Percentiles rank a stretch among this genome's conserved stretches.
phyloP scores from a whole-genome alignment of 1,284 basidiomycete species.

The Schizophyllum amplum region DNA sequence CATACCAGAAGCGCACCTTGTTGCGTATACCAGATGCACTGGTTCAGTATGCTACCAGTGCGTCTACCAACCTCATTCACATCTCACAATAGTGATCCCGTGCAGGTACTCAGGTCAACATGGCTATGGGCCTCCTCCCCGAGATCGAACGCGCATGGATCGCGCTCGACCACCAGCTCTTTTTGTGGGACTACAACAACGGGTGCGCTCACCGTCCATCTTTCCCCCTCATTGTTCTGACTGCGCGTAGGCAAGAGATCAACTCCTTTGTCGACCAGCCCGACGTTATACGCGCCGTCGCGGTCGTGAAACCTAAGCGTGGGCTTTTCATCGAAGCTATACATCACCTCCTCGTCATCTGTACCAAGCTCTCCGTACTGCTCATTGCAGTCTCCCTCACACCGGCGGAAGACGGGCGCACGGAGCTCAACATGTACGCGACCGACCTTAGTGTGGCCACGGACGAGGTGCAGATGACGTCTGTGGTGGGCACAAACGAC shows the following conservation, averaged over 20 bases:
- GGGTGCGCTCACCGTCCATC: slow-evolving; percentile 43
- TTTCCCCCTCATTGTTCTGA: slow-evolving; percentile 11
- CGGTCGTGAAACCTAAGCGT: slow-evolving; percentile 72
- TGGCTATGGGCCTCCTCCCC: slow-evolving; percentile 86
- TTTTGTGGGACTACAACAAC: slow-evolving; percentile 95
- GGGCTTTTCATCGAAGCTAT: slow-evolving; percentile 93
- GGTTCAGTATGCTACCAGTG: slow-evolving; percentile 77
- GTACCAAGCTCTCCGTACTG: slow-evolving; percentile 76
- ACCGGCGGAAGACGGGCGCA: slow-evolving; percentile 27
- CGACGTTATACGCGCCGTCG: slow-evolving; percentile 85
- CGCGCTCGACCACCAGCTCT: slow-evolving; percentile 89
- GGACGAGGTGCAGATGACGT: slow-evolving; percentile 72
- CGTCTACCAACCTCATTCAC: slow-evolving; percentile 16
- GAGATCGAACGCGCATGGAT: slow-evolving; percentile 96
- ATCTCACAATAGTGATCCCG: slow-evolving; percentile 14
- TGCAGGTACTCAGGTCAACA: slow-evolving; percentile 49
- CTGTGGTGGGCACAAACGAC: slow-evolving; percentile 69
- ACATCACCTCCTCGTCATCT: slow-evolving; percentile 83
- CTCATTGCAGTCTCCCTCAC: slow-evolving; percentile 78
- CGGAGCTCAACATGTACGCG: slow-evolving; percentile 83
- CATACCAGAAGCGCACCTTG: slow-evolving; percentile 73
- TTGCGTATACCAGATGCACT: slow-evolving; percentile 76
- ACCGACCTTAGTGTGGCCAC: slow-evolving; percentile 80
- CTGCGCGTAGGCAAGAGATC: slow-evolving; percentile 59
- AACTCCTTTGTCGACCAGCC: slow-evolving; percentile 87